A percentile compares a stretch with the other conserved stretches of the same genome.
Evolutionary conservation across 805 yeast genomes (phyloP).

Genomic region (Clavispora fructus): DNA sequence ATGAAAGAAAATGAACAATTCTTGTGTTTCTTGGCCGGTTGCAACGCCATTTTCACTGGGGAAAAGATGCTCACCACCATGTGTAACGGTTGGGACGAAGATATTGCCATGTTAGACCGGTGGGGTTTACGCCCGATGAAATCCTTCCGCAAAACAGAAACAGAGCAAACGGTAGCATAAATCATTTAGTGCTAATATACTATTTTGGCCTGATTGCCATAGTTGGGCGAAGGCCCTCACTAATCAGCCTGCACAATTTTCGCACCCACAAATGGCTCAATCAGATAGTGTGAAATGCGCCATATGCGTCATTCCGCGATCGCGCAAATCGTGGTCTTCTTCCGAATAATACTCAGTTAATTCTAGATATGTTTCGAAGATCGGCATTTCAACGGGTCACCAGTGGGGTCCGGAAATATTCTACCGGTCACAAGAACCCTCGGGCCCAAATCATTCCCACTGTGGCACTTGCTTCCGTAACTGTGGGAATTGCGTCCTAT

Average conservation of each 20-base stretch:
- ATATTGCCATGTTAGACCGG: slow-evolving; percentile 55
- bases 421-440: background rate
- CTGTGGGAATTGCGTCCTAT: slow-evolving; percentile 9
- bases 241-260: background rate
- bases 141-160: slow-evolving; percentile 24
- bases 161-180: background rate
- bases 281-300: no score
- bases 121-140: slow-evolving; percentile 68
- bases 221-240: no score
- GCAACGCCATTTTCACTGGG: slow-evolving; percentile 78
- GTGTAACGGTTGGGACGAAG: slow-evolving; percentile 84
- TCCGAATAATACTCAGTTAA: no score
- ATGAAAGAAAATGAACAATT: slow-evolving; percentile 76
- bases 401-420: background rate
- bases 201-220: no score
- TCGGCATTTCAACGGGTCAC: background rate
- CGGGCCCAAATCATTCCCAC: background rate
- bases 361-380: background rate
- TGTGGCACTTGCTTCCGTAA: background rate
- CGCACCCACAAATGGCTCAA: background rate
- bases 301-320: background rate
- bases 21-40: slow-evolving; percentile 71
- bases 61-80: slow-evolving; percentile 76
- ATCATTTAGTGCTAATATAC: no score
- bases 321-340: background rate